phyloP scores from a whole-genome alignment of 2,329 filamentous ascomycete genomes.

The Fusarium sambucinum region DNA sequence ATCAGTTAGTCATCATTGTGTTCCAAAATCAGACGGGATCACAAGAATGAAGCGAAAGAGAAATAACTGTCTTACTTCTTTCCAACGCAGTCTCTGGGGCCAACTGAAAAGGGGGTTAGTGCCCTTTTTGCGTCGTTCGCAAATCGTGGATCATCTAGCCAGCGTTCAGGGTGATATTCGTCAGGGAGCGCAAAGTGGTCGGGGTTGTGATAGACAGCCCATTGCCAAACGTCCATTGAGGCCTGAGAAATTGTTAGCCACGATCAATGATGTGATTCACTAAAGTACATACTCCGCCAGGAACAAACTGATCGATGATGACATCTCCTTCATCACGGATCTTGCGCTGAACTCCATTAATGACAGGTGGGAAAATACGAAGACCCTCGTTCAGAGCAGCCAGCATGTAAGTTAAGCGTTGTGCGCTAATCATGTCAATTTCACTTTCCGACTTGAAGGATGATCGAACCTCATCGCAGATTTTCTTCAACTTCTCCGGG shows the following conservation, averaged over 20 bases:
- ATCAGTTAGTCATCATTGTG: background rate
- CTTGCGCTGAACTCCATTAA: slow-evolving; percentile 21
- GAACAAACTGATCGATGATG: slow-evolving; percentile 43
- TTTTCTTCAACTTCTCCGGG: slow-evolving; percentile 31
- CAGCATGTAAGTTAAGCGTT: slow-evolving; percentile 44
- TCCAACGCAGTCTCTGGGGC: slow-evolving; percentile 64
- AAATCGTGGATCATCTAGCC: slow-evolving; percentile 48
- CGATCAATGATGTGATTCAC: rapidly evolving
- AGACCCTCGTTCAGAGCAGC: slow-evolving; percentile 58
- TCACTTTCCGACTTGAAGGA: slow-evolving; percentile 53
- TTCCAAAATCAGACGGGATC: too few relatives aligned
- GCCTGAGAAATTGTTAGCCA: background rate
- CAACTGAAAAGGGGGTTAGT: slow-evolving; percentile 61
- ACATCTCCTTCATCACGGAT: slow-evolving; percentile 50
- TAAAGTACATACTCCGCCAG: slow-evolving; percentile 44
- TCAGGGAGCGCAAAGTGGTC: slow-evolving; percentile 27
- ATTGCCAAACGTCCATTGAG: slow-evolving; percentile 26
- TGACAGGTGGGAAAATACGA: slow-evolving; percentile 47
- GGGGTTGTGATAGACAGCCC: slow-evolving; percentile 18
- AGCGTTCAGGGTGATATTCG: slow-evolving; percentile 14
- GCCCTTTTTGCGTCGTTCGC: slow-evolving; percentile 55
- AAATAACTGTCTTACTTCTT: slow-evolving; percentile 53
- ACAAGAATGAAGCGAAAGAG: too few relatives aligned
- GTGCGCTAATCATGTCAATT: slow-evolving; percentile 49
- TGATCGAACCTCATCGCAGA: slow-evolving; percentile 56